These are phyloP conservation scores for Blastobotrys buckinghamii DNA, from an alignment of 1,139 yeast species.

Conservation along the genomic window DNA sequence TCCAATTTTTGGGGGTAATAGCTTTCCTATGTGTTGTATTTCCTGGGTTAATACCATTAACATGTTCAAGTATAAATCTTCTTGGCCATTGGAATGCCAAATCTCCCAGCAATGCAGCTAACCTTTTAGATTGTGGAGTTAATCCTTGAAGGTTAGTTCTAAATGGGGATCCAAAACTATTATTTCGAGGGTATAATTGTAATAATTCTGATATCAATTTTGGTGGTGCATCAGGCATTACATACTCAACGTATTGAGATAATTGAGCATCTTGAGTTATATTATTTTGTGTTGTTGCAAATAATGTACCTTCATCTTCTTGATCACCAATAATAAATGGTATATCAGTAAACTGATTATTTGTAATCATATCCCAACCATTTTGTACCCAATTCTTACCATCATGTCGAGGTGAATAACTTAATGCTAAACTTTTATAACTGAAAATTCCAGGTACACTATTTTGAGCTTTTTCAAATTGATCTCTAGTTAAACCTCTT, in stretches of 20 bases:
- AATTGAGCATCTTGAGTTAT: conserved; percentile 15
- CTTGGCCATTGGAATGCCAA: conserved; percentile 22
- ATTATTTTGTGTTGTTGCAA: conserved; percentile 15
- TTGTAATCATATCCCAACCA: conserved; percentile 11
- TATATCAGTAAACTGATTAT: conserved; percentile 17
- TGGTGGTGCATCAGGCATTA: conserved; percentile 1
- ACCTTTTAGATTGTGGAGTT: conserved; percentile 16
- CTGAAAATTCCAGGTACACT: conserved; percentile 13
- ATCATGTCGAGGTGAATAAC: conserved; percentile 21
- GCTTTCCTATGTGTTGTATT: not conserved
- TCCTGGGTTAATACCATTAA: conserved; percentile 4
- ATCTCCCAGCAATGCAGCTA: conserved; percentile 20
- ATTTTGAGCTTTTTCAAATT: conserved; percentile 17
- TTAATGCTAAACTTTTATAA: conserved; percentile 14
- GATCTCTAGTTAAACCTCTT: conserved; percentile 12
- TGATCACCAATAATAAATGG: conserved; percentile 22
- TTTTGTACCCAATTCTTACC: conserved; percentile 15
- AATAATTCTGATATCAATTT: conserved; percentile 1
- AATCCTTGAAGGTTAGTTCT: conserved; percentile 8
- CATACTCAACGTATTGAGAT: conserved; percentile 7
- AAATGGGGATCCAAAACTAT: conserved; percentile 20
- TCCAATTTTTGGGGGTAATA: not conserved
- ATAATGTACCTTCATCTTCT: conserved; percentile 24
- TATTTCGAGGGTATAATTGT: conserved; percentile 16
- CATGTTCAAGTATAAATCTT: conserved; percentile 12